Percentiles rank a stretch among this genome's conserved stretches.
These are phyloP conservation scores for Hypoxylon perforatum DNA, from an alignment of 495 filamentous ascomycete genomes.

Conservation along the genomic window DNA sequence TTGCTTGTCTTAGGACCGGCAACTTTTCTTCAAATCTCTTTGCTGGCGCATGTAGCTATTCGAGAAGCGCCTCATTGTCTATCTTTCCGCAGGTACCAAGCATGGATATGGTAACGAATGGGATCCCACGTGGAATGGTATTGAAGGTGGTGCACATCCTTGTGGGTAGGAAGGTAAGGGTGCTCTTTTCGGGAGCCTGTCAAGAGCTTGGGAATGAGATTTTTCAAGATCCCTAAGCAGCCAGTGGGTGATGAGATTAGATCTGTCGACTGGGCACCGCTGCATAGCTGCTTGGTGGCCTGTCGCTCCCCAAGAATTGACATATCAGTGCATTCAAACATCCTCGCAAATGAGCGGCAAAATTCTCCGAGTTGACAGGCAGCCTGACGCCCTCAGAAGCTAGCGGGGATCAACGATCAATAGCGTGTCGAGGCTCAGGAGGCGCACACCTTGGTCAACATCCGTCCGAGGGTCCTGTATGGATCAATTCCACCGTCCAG, in stretches of 20 bases:
- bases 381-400: constrained; percentile 30
- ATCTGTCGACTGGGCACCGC: constrained; percentile 44
- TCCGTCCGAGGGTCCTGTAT: constrained; percentile 28
- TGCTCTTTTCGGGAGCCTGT: constrained; percentile 13
- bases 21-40: background rate
- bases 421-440: constrained; percentile 29
- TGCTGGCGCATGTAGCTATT: background rate
- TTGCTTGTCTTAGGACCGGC: background rate
- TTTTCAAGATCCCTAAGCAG: constrained; percentile 23
- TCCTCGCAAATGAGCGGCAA: constrained; percentile 41
- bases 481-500: constrained; percentile 36
- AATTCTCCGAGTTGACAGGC: constrained; percentile 46
- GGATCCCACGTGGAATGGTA: constrained; percentile 25
- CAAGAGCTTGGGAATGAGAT: constrained; percentile 24
- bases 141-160: constrained; percentile 32
- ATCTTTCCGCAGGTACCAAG: background rate
- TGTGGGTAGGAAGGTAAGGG: constrained; percentile 31
- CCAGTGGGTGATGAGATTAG: constrained; percentile 34
- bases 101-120: constrained; percentile 4
- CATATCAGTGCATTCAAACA: constrained; percentile 37
- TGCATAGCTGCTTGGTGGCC: constrained; percentile 33
- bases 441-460: constrained; percentile 35
- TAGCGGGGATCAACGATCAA: constrained; percentile 42
- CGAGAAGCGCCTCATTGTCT: background rate
- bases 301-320: constrained; percentile 23